Percentiles rank a stretch among this genome's conserved stretches.
These are phyloP conservation scores for Ogataea kodamae DNA, from an alignment of 805 yeast species.

Conservation along the genomic window DNA sequence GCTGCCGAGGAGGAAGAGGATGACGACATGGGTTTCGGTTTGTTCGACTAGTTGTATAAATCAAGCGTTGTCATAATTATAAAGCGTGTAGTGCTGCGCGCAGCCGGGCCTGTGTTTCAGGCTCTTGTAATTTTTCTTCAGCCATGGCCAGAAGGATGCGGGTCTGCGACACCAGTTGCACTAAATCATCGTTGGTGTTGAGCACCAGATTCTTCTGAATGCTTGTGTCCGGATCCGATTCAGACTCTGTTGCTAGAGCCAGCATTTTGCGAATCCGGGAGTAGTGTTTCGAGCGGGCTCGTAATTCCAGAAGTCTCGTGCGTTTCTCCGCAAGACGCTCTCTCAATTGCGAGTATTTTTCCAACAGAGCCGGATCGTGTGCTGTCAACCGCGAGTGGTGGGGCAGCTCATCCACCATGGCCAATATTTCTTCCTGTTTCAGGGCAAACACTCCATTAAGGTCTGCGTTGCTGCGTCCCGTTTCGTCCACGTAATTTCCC, in stretches of 20 bases:
- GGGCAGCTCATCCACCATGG: slow-evolving; percentile 32
- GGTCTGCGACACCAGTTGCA: slow-evolving; percentile 22
- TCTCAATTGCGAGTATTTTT: slow-evolving; percentile 23
- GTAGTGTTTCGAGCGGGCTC: slow-evolving; percentile 20
- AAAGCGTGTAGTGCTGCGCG: slow-evolving; percentile 1
- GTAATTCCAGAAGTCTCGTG: slow-evolving; percentile 11
- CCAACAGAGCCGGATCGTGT: slow-evolving; percentile 22
- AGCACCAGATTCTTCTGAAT: slow-evolving; percentile 24
- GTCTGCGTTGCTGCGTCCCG: slow-evolving; percentile 15
- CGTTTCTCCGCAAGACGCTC: slow-evolving; percentile 17
- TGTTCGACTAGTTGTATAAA: slow-evolving; percentile 33
- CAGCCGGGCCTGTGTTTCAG: slow-evolving; percentile 2
- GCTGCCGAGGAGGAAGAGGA: slow-evolving; percentile 41
- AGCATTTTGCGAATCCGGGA: slow-evolving; percentile 14
- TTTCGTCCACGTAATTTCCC: slow-evolving; percentile 20
- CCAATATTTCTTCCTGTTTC: slow-evolving; percentile 24
- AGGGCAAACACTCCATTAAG: slow-evolving; percentile 24
- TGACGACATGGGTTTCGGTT: slow-evolving; percentile 7
- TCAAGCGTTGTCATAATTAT: slow-evolving; percentile 7
- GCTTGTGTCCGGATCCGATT: slow-evolving; percentile 9
- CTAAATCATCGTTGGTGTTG: slow-evolving; percentile 23
- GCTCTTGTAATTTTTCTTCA: slow-evolving; percentile 14
- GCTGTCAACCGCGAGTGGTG: slow-evolving; percentile 20
- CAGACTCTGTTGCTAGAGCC: slow-evolving; percentile 9
- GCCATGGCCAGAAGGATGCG: slow-evolving; percentile 19